Evolutionary conservation across 352 stramenopile genomes (phyloP), one percentile per base, ranked within the genome.

Genomic region (Phytopythium aichiense): DNA sequence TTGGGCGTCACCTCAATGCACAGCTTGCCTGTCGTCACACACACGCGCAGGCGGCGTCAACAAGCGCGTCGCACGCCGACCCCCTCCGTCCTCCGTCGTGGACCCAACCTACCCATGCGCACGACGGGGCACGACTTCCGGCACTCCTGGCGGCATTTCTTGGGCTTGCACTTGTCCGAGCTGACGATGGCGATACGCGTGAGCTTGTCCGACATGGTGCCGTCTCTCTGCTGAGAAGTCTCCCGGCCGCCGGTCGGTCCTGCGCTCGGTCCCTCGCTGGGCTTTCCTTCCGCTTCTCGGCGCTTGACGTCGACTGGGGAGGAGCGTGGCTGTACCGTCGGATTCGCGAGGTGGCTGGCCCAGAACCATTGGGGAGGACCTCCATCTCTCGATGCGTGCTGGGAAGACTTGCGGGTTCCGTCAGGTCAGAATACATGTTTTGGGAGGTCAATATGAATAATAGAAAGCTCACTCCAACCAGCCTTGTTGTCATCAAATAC

Each of bases 81-180:
- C 23, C 28, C 23, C 22, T 37, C 23, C 25, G 4, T 33, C n/a
- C 8, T 54, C n/a, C 9, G 8, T 25, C n/a, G 15, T 8, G 35
- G 16, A 20, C 8, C 4, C 9, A 7, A 83, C 77, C 35, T 54
- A 87, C 82, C 98, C 76, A 99, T 97, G 65, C 97, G 96, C 51
- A 99, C 97, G 16, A 99, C 97, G 15, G 98, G 98, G 75, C 98
- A 99, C 22, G 88, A 98, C 74, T 98, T 99, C 74, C 98, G 99
- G 83, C 97, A 99, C 88, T 99, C 97, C 77, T 99, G 96, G 53
- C 84, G 84, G 58, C 96, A 99, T 77, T 99, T 99, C 74, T 99
- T 99, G 38, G 97, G 97, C 81, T 99, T 99, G 93, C 98, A 99
- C 85, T 97, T 98, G 79, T 99, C 95, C 45, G 92, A 83, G 72